Evolutionary conservation across 2,329 filamentous ascomycete species (phyloP).

Genomic region (Scedosporium dehoogii): DNA sequence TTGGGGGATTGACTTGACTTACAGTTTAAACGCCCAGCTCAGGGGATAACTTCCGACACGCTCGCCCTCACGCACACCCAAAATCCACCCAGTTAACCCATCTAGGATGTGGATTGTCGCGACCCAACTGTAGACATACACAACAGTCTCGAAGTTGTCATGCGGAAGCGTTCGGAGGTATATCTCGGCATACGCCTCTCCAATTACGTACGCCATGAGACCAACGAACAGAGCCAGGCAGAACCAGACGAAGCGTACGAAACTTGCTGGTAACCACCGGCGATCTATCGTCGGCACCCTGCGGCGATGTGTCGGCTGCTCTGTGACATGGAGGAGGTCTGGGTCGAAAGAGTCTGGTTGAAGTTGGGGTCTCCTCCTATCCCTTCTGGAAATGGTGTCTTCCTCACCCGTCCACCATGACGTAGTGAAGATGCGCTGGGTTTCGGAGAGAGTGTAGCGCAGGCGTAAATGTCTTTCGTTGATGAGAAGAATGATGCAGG

Average conservation of each 20-base stretch:
- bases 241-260: slow-evolving; percentile 61
- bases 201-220: slow-evolving; percentile 56
- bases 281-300: slow-evolving; percentile 29
- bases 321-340: slow-evolving; percentile 10
- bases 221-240: slow-evolving; percentile 53
- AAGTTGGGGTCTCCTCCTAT: slow-evolving; percentile 25
- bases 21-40: slow-evolving; percentile 63
- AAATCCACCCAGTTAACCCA: slow-evolving; percentile 54
- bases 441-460: slow-evolving; percentile 52
- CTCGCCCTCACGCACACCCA: slow-evolving; percentile 56
- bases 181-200: slow-evolving; percentile 60
- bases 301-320: slow-evolving; percentile 12
- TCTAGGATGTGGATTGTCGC: slow-evolving; percentile 56
- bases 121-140: slow-evolving; percentile 64
- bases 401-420: slow-evolving; percentile 56
- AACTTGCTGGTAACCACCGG: slow-evolving; percentile 54
- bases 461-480: slow-evolving; percentile 54
- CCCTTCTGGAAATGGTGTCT: slow-evolving; percentile 33
- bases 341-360: slow-evolving; percentile 9
- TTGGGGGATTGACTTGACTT: slow-evolving; percentile 17
- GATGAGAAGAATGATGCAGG: slow-evolving; percentile 52
- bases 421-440: slow-evolving; percentile 56
- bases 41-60: slow-evolving; percentile 60
- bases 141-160: slow-evolving; percentile 54
- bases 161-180: slow-evolving; percentile 59